Evolutionary conservation across 2,329 filamentous ascomycete genomes (phyloP), one percentile per base, ranked within the genome.

Genomic region (Penicillium capsulatum): DNA sequence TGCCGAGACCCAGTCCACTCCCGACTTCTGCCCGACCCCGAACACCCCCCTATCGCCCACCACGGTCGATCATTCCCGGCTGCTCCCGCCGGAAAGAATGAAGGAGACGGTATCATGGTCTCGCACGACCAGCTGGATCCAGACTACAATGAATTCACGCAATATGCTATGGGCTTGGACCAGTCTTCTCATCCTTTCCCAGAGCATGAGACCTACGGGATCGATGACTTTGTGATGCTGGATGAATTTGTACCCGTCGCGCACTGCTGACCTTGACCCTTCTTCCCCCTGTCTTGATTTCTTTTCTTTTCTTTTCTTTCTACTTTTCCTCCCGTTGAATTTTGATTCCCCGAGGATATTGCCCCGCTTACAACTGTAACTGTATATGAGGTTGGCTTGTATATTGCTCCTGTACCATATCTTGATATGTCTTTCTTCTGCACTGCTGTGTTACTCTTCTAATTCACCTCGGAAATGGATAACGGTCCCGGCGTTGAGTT

Each of bases 101-200:
- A 55, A 9, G 40, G 31, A 1, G 53, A 60, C 13, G 51, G 47
- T 2, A 20, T 57, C 9, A 51, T 55, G 35, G 53, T 63, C 15
- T 55, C 58, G 4, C 48, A 57, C 17, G 55, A 57, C 6, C 46
- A 49, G 9, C 32, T 60, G 34, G 60, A 63, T 28, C 51, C 57
- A 4, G 60, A 63, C 29, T 59, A 48, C 15, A 51, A 59, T 19
- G 60, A 63, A 38, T 62, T 63, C 45, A 60, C 51, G 34, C 58
- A 56, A 27, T 65, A 61, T 41, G 61, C 61, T 3, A 38, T 56
- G 30, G 53, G 52, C 8, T 29, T 65, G 37, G 59, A 49, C 15
- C 54, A 48, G 24, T 45, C 50, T 7, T 48, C 45, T 14, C 9
- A 28, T 14, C 26, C 26, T 7, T 37, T 56, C 17, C 48, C 52